Base-by-base conservation (phyloP, 495 filamentous ascomycete species). In the Penicillium daleae region DNA sequence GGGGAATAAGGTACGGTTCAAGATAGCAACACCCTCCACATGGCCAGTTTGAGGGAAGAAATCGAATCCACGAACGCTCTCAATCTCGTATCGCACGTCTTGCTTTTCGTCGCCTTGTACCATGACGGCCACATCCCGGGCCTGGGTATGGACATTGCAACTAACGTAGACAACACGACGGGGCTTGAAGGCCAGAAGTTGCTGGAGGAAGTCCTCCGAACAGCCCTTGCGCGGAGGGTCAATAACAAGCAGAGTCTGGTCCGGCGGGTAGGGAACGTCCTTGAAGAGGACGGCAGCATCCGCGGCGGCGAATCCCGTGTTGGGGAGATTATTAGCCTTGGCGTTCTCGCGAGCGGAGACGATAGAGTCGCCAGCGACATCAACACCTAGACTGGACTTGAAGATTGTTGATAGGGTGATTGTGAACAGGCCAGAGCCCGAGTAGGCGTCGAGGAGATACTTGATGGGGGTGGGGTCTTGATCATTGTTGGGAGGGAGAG, bases 41-140 rank as follows among this genome's bases (percentile, higher is more conserved):
- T 99, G 95, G 6, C 92, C 87, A 26, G 95, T 98, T 82, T 98
- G 95, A 49, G 95, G 95, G 76, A 99, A 99, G 79, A 99, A 99
- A 70, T 99, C 95, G 71, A 97, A 97, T 5, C 93, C 95, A 50
- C 89, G 83, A 35, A 99, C 78, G 71, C 91, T 96, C 82, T 99
- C 96, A 68, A 99, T 91, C 74, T 88, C 85, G 77, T 97, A 99
- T 50, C 83, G 78, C 29, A 82, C 80, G 53, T 81, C 74, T 12
- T 76, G 75, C 66, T 78, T 79, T 48, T 75, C 71, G 50, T 81
- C 73, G 21, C 90, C 91, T 56, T 87, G 82, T 0, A 96, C 91
- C 75, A 97, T 76, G 33, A 91, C 81, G 0, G 92, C 93, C 3
- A 98, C 87, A 77, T 99, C 95, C 54, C 96, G 80, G 35, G 95